A percentile compares a stretch with the other conserved stretches of the same genome.
These are phyloP conservation scores for Millerago galiae DNA, from an alignment of 805 yeast species.

Conservation along the genomic window DNA sequence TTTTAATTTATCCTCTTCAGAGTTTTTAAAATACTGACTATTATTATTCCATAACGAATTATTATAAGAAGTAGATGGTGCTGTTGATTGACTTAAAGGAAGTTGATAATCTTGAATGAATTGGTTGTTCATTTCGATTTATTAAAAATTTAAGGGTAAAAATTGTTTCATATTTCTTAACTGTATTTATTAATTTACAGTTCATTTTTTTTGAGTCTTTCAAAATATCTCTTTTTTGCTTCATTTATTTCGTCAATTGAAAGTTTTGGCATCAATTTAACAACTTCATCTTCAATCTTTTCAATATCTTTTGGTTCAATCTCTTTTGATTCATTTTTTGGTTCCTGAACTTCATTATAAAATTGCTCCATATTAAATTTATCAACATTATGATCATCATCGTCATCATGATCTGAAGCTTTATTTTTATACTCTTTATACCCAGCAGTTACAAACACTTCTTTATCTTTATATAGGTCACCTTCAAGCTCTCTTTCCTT, in stretches of 20 bases:
- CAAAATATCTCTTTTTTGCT: no score
- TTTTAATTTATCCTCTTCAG: conserved; percentile 33
- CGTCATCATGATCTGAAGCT: conserved; percentile 1
- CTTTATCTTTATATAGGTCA: conserved; percentile 31
- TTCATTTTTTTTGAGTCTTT: no score
- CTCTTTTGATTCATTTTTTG: conserved; percentile 4
- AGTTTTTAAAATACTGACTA: no score
- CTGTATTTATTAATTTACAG: no score
- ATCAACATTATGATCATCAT: conserved; percentile 1
- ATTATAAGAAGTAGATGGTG: conserved; percentile 7
- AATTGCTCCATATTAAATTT: neutral
- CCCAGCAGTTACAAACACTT: conserved; percentile 42
- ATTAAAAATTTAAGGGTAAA: no score
- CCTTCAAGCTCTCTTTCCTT: conserved; percentile 35
- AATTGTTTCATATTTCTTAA: no score
- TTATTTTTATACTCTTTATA: conserved; percentile 31
- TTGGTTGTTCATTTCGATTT: conserved; percentile 2
- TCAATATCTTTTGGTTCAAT: conserved; percentile 3
- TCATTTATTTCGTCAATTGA: no score
- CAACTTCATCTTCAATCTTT: no score
- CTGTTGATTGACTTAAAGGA: conserved; percentile 6
- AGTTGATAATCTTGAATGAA: conserved; percentile 6
- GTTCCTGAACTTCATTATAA: conserved; percentile 2
- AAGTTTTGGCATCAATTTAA: no score
- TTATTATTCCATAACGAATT: conserved; percentile 5